Evolutionary conservation across 2,329 filamentous ascomycete species (phyloP).

Genomic region (Hymenoscyphus scutula): DNA sequence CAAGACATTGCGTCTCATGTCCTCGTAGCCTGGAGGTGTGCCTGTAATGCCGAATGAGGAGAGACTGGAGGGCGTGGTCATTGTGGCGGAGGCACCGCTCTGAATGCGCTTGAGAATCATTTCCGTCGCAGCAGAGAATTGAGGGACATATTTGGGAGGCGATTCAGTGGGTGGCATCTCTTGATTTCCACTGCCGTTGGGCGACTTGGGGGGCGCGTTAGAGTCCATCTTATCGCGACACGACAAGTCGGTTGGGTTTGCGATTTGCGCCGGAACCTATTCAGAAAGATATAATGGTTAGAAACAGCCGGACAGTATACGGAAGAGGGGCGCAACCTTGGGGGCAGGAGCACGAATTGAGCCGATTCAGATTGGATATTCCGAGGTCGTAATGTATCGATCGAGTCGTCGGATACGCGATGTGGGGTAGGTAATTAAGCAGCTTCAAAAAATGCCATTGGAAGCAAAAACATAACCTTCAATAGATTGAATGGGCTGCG

Average conservation of each 20-base stretch:
- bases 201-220: conserved; percentile 26
- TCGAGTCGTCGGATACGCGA: background rate
- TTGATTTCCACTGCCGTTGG: conserved; percentile 19
- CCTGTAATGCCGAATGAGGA: conserved; percentile 32
- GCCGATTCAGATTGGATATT: conserved; percentile 26
- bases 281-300: conserved; percentile 1
- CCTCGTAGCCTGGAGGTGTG: conserved; percentile 35
- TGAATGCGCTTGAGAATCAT: conserved; percentile 39
- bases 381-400: conserved; percentile 1
- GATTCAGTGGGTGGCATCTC: conserved; percentile 26
- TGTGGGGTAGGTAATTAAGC: conserved; percentile 9
- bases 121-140: conserved; percentile 38
- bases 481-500: conserved; percentile 1
- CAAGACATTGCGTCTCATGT: conserved; percentile 37
- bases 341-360: conserved; percentile 13
- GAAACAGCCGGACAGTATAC: conserved; percentile 9
- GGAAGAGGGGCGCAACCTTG: conserved; percentile 5
- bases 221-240: conserved; percentile 27
- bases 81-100: conserved; percentile 23
- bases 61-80: conserved; percentile 21
- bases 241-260: conserved; percentile 3
- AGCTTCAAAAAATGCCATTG: conserved; percentile 19
- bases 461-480: conserved; percentile 7
- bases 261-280: conserved; percentile 29
- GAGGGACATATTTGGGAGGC: conserved; percentile 36